phyloP scores from a whole-genome alignment of 352 stramenopile genomes.

The Pythium chondricola region DNA sequence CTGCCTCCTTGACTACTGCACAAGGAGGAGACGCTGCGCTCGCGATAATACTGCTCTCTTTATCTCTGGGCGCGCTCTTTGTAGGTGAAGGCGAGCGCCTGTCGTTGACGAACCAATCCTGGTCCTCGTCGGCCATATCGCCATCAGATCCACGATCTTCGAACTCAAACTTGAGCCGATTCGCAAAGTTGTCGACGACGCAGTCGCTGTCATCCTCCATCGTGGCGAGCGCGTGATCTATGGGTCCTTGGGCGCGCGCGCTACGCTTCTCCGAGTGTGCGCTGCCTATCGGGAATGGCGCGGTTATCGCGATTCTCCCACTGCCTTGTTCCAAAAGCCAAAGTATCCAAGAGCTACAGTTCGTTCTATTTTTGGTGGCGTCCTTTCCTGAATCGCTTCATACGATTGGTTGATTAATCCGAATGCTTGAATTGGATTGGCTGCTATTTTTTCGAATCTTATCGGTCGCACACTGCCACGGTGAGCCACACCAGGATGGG shows the following conservation, averaged over 20 bases:
- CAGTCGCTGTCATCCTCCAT: slow-evolving; percentile 40
- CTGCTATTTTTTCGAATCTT: background rate
- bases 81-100: slow-evolving; percentile 22
- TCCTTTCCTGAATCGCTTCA: slow-evolving; percentile 1
- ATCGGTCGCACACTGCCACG: background rate
- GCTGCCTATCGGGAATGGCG: too few relatives aligned
- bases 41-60: background rate
- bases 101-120: slow-evolving; percentile 85
- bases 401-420: slow-evolving; percentile 1
- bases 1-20: too few relatives aligned
- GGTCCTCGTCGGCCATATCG: slow-evolving; percentile 47
- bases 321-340: too few relatives aligned
- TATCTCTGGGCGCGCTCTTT: slow-evolving; percentile 16
- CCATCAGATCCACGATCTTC: slow-evolving; percentile 47
- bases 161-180: slow-evolving; percentile 65
- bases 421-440: background rate
- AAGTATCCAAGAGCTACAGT: too few relatives aligned
- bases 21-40: background rate
- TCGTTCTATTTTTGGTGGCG: too few relatives aligned
- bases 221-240: background rate
- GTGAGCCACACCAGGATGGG: too few relatives aligned
- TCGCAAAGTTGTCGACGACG: slow-evolving; percentile 54
- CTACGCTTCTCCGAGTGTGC: background rate
- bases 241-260: background rate
- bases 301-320: too few relatives aligned